Conservation (phyloP, 306 rosid species). For the Quercus cerris region DNA sequence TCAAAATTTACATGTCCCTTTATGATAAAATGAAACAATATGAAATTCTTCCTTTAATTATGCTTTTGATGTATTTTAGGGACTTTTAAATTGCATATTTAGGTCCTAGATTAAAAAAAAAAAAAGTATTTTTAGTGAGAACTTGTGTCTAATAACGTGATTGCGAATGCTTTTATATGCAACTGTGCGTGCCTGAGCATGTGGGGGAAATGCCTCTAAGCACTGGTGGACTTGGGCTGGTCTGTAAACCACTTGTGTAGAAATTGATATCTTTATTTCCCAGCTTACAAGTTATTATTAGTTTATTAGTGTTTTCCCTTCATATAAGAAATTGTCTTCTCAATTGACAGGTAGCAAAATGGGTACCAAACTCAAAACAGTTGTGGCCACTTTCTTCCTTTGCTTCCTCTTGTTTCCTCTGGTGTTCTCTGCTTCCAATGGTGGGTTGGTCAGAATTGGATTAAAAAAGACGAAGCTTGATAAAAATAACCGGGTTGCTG, state of each 20-base stretch:
- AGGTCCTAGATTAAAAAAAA: too few relatives aligned
- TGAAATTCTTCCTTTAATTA: not conserved
- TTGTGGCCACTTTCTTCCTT: conserved; percentile 26
- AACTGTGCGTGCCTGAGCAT: too few relatives aligned
- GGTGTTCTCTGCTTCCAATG: conserved; percentile 43
- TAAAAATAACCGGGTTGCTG: conserved; percentile 39
- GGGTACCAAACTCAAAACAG: conserved; percentile 24
- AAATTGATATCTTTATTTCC: not conserved
- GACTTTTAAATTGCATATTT: not conserved
- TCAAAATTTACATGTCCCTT: not conserved
- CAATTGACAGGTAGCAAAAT: conserved; percentile 32
- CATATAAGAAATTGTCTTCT: not conserved
- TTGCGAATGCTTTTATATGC: too few relatives aligned
- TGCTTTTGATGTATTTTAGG: not conserved
- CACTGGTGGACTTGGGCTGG: not conserved
- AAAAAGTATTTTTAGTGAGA: too few relatives aligned
- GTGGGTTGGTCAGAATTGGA: conserved; percentile 49
- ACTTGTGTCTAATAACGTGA: too few relatives aligned
- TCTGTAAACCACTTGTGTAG: not conserved
- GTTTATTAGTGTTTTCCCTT: not conserved
- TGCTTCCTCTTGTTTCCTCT: conserved; percentile 41
- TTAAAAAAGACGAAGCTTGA: conserved; percentile 50
- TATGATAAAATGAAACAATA: not conserved
- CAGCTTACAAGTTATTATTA: not conserved
- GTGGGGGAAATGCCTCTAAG: not conserved